Percentiles rank a stretch among this genome's conserved stretches.
phyloP scores from a whole-genome alignment of 169 alveolate species.

The Plasmodium reichenowi region DNA sequence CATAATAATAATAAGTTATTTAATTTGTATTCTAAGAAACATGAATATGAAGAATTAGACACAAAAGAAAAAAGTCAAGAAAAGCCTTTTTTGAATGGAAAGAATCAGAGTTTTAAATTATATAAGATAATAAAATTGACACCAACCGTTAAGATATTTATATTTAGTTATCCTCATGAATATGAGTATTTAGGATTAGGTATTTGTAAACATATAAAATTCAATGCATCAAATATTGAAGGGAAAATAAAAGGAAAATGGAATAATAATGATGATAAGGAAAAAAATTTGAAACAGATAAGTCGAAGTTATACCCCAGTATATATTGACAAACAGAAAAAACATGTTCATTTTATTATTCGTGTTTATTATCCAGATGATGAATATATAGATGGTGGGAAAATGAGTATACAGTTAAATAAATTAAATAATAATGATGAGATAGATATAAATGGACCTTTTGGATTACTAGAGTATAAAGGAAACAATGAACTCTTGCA shows the following conservation, averaged over 20 bases:
- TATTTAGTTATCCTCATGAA: constrained; percentile 62
- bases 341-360: constrained; percentile 82
- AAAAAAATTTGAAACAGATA: constrained; percentile 36
- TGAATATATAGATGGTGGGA: constrained; percentile 85
- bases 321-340: constrained; percentile 78
- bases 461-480: constrained; percentile 62
- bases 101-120: constrained; percentile 19
- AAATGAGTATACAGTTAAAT: constrained; percentile 53
- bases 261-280: constrained; percentile 60
- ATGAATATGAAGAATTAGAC: constrained; percentile 53
- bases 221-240: constrained; percentile 17
- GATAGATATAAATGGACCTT: constrained; percentile 58
- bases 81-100: constrained; percentile 31
- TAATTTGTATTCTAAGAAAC: constrained; percentile 19
- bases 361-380: constrained; percentile 80
- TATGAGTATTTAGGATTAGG: constrained; percentile 68
- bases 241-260: constrained; percentile 72
- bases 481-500: constrained; percentile 48
- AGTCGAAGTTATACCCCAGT: constrained; percentile 84
- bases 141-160: constrained; percentile 52
- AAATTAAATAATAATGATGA: constrained; percentile 2
- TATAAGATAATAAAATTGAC: constrained; percentile 30
- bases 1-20: constrained; percentile 21
- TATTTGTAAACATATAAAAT: constrained; percentile 77
- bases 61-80: background rate